A percentile compares a stretch with the other conserved stretches of the same genome.
phyloP scores from a whole-genome alignment of 2,329 filamentous ascomycete species.

The Sordariomycetes sp. region DNA sequence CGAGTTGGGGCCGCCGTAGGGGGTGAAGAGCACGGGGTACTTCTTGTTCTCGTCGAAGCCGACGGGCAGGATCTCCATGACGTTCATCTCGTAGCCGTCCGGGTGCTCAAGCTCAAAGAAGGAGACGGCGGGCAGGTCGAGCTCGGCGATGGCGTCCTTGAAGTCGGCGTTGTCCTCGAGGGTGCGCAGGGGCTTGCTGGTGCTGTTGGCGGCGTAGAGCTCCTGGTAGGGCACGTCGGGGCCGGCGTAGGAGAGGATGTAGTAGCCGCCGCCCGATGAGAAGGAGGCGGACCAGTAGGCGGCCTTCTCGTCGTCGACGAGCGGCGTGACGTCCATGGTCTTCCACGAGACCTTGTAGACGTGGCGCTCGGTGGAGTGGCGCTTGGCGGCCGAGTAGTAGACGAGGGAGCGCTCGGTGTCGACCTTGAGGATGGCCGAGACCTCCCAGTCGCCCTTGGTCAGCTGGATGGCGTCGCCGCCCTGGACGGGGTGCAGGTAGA shows the following conservation, averaged over 20 bases:
- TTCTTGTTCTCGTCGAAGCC: conserved; percentile 54
- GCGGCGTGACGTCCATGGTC: conserved; percentile 41
- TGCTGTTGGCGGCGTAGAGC: conserved; percentile 49
- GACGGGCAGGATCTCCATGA: conserved; percentile 55
- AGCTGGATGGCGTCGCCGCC: conserved; percentile 39
- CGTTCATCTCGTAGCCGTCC: conserved; percentile 51
- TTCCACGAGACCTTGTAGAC: conserved; percentile 56
- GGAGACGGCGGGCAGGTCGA: conserved; percentile 54
- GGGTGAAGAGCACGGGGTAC: conserved; percentile 58
- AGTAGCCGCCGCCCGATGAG: conserved; percentile 52
- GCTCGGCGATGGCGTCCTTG: conserved; percentile 44
- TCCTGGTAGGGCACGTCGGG: conserved; percentile 63
- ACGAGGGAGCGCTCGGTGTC: conserved; percentile 46
- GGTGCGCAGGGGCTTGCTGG: conserved; percentile 40
- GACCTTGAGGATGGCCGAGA: conserved; percentile 48
- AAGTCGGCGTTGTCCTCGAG: conserved; percentile 52
- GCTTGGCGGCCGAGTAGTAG: conserved; percentile 57
- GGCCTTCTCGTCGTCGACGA: conserved; percentile 51
- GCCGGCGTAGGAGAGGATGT: conserved; percentile 55
- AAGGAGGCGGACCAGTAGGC: conserved; percentile 58
- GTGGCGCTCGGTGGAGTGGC: conserved; percentile 58
- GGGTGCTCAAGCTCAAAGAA: conserved; percentile 56
- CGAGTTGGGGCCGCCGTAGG: conserved; percentile 58
- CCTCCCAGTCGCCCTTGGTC: conserved; percentile 60
- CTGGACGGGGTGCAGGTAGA: conserved; percentile 53